These are phyloP conservation scores for Phaeosphaeria sp. DNA, from an alignment of 2,329 filamentous ascomycete genomes.

Conservation along the genomic window DNA sequence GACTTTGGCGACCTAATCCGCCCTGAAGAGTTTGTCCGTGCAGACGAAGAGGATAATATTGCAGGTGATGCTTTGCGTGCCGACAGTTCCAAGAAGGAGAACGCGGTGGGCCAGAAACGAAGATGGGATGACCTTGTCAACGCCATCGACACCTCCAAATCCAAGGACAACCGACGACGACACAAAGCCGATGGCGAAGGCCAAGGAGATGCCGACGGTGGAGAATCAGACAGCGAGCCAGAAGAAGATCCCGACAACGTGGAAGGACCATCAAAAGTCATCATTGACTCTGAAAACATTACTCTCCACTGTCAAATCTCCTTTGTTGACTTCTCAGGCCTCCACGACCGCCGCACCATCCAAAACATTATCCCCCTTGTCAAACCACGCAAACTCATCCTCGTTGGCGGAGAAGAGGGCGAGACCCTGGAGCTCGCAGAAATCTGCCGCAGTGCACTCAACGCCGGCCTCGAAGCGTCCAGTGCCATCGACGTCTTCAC, in stretches of 20 bases:
- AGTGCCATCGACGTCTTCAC: constrained; percentile 75
- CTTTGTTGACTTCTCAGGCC: constrained; percentile 87
- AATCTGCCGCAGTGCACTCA: constrained; percentile 75
- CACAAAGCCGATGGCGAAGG: constrained; percentile 51
- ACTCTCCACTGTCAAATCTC: constrained; percentile 77
- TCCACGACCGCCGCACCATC: constrained; percentile 92
- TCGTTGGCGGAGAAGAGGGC: constrained; percentile 79
- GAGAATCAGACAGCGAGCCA: constrained; percentile 54
- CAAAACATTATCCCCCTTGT: constrained; percentile 96
- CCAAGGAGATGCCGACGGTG: constrained; percentile 32
- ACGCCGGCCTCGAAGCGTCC: constrained; percentile 52
- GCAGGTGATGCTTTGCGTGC: constrained; percentile 70
- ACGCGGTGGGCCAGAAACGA: constrained; percentile 81
- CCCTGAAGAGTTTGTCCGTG: constrained; percentile 90
- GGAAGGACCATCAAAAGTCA: constrained; percentile 77
- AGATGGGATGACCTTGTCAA: constrained; percentile 80
- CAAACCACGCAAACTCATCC: constrained; percentile 89
- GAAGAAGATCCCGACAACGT: constrained; percentile 61
- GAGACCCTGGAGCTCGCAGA: constrained; percentile 78
- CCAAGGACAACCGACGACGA: constrained; percentile 63
- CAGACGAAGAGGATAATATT: constrained; percentile 84
- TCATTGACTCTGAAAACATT: constrained; percentile 68
- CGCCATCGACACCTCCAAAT: constrained; percentile 46
- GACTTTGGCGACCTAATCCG: constrained; percentile 95
- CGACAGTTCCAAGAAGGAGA: constrained; percentile 56